phyloP scores from a whole-genome alignment of 768 basidiomycete genomes.

The Termitomyces sp. region DNA sequence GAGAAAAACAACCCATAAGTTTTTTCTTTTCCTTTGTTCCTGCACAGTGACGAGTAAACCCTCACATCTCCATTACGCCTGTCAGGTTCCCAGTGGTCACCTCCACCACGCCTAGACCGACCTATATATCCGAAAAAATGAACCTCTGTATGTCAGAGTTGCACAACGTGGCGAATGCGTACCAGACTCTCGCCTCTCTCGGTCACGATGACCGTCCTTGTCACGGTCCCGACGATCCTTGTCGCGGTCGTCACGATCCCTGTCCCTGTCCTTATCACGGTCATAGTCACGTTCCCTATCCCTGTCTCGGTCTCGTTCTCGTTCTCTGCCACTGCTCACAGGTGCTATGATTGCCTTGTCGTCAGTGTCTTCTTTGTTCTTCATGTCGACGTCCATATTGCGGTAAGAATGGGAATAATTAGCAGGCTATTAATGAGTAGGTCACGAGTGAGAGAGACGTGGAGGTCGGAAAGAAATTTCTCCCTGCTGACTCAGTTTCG shows the following conservation, averaged over 20 bases:
- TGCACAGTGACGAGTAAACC: slow-evolving; percentile 5
- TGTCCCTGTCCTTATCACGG: slow-evolving; percentile 26
- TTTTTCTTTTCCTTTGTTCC: neutral
- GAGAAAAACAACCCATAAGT: slow-evolving; percentile 3
- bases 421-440: slow-evolving; percentile 1
- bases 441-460: slow-evolving; percentile 1
- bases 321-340: slow-evolving; percentile 34
- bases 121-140: slow-evolving; percentile 16
- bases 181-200: slow-evolving; percentile 57
- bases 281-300: slow-evolving; percentile 35
- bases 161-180: slow-evolving; percentile 9
- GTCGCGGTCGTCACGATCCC: slow-evolving; percentile 33
- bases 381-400: slow-evolving; percentile 80
- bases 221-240: slow-evolving; percentile 35
- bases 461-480: slow-evolving; percentile 5
- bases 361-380: slow-evolving; percentile 67
- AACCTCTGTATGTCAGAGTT: neutral
- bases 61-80: slow-evolving; percentile 65
- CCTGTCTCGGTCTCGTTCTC: slow-evolving; percentile 42
- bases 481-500: slow-evolving; percentile 1
- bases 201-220: slow-evolving; percentile 43
- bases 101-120: slow-evolving; percentile 39
- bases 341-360: slow-evolving; percentile 47
- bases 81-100: slow-evolving; percentile 85
- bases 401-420: neutral